A percentile compares a stretch with the other conserved stretches of the same genome.
Evolutionary conservation across 116 monocot genomes (phyloP).

Genomic region (Thalassia testudinum): DNA sequence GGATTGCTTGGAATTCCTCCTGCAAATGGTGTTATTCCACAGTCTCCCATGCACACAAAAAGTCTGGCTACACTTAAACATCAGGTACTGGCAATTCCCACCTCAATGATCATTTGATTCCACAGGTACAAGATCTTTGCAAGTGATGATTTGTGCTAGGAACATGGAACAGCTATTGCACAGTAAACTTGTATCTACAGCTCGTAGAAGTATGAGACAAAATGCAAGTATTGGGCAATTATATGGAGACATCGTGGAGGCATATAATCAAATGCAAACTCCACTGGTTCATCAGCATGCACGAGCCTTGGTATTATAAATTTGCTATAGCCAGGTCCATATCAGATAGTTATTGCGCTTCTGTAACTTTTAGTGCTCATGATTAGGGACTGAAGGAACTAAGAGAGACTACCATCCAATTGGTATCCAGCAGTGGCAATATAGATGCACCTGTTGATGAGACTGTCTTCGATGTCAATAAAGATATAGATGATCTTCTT

Average conservation of each 20-base stretch:
- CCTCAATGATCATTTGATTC: no score
- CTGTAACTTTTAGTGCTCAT: neutral
- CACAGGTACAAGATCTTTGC: no score
- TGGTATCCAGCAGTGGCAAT: constrained; percentile 45
- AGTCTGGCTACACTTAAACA: constrained; percentile 87
- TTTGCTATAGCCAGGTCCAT: neutral
- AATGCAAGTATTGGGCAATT: constrained; percentile 65
- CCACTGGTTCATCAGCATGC: constrained; percentile 48
- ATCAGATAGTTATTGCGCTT: neutral
- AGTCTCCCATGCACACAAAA: constrained; percentile 94
- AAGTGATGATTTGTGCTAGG: no score
- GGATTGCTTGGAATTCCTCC: constrained; percentile 83
- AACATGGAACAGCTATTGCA: constrained; percentile 31
- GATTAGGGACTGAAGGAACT: constrained; percentile 55
- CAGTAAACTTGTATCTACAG: constrained; percentile 37
- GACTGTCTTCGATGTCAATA: constrained; percentile 53
- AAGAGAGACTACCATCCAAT: constrained; percentile 63
- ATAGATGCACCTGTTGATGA: constrained; percentile 13
- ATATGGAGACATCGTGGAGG: constrained; percentile 57
- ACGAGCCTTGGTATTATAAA: constrained; percentile 24
- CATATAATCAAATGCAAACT: constrained; percentile 76
- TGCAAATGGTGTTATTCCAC: constrained; percentile 87
- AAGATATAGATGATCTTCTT: constrained; percentile 81
- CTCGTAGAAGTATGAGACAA: constrained; percentile 43
- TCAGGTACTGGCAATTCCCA: constrained; percentile 20